Base-by-base conservation (phyloP, 768 basidiomycete species). In the Leccinum boreale region DNA sequence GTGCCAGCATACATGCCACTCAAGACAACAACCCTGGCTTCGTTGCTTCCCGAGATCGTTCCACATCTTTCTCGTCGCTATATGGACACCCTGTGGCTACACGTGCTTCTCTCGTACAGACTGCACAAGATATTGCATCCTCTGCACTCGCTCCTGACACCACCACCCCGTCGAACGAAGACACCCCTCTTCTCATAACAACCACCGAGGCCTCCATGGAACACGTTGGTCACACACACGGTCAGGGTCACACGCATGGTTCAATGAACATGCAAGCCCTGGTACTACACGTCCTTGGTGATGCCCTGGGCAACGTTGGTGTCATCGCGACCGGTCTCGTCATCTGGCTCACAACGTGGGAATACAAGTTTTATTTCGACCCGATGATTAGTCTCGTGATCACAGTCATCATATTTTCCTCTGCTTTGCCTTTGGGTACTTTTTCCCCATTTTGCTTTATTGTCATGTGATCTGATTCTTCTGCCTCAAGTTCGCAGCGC, bases 201-300 rank as follows among this genome's bases (percentile, higher is more conserved):
- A 9, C 19, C 4, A 19, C 39, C 19, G 62, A 53, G 21, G 36
- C 35, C 36, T 59, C 58, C 60, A 58, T 53, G 46, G 63, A 64
- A 53, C 59, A 58, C 17, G 53, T 28, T n/a, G 59, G 46, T 23
- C 58, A 49, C 19, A 42, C 29, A 1, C 66, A 58, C 21, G 65
- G 61, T 9, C 72, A 74, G 46, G 56, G 76, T 70, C 75, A 81
- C 69, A 62, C 74, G 21, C 84, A 86, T 65, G 87, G 67, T 24
- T 92, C 88, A 1, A 98, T 99, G 97, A 99, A 98, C 74, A 98
- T 98, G 95, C 89, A 79, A n/a, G 97, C 94, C 29, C 80, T 99
- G 1, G 78, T 98, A 31, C 75, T 99, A 28, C 97, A 99, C 72
- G 97, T 98, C 39, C 73, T 99, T 47, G 96, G 96, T 33, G 96